Evolutionary conservation across 495 filamentous ascomycete genomes (phyloP), one percentile per base, ranked within the genome.

Genomic region (Penicillium arizonense): DNA sequence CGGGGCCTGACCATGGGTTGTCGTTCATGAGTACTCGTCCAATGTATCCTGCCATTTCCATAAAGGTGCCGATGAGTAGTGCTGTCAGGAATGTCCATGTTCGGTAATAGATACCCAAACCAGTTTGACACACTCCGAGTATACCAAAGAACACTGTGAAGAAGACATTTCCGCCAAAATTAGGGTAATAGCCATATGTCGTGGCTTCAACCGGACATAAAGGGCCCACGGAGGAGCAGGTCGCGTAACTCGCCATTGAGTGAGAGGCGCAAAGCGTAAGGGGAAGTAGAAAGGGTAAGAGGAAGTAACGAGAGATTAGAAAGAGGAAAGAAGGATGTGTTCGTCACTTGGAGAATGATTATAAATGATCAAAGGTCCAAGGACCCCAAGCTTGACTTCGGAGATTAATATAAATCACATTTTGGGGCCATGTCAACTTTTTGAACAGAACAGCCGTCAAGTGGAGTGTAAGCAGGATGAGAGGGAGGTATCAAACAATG

Each of bases 131-230:
- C 3, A 81, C 33, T 0, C 70, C 65, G 14, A 75, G 73, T 2
- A 86, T 14, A 18, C 68, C 81, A 56, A 80, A 89, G 39, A 74
- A 73, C 26, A 75, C 75, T 9, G 74, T 64, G 63, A 87, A 83
- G 66, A 87, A 85, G 55, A 75, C 67, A 64, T 86, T 87, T 38
- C 78, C 82, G 40, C 78, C 83, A 6, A 82, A 69, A 56, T 77
- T 83, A 3, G 87, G 87, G 47, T 79, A 80, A 69, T 88, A 89
- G 28, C 85, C 86, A 56, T 87, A 80, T 14, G 83, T 86, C 3
- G 85, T 86, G 2, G 72, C 74, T 36, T 77, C 52, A 41, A 87
- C 82, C 1, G 82, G 81, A 55, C 87, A 90, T 3, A 47, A 18
- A 0, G 68, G 57, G 30, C 68, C 58, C 33, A 87, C 77, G 32